Base-by-base conservation (phyloP, 768 basidiomycete species). In the Boletus tylopilopsis region DNA sequence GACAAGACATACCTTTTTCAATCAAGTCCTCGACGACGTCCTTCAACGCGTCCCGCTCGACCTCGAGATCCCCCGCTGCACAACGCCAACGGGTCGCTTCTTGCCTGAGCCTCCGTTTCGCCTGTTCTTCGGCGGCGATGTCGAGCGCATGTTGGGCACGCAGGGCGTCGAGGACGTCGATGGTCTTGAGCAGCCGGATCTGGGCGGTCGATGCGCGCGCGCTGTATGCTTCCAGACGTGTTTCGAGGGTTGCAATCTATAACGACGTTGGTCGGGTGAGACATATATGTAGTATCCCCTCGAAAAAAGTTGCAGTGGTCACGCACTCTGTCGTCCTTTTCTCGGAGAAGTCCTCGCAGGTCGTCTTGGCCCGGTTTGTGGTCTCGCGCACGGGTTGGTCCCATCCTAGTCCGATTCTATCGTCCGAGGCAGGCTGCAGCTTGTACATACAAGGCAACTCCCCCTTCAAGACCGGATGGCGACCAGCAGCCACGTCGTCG, bases 1-100 rank as follows among this genome's bases (percentile, higher is more conserved):
- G 23, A 18, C 41, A 18, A 30, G 23, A 68, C 78, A 34, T 56
- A 84, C 84, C 78, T 79, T 80, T 82, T 62, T 81, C 72, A n/a
- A 81, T 72, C 34, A 85, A 60, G 43, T 73, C 63, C 42, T 72
- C 55, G 2, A 85, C 78, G 6, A 75, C 77, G 36, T 80, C 78
- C 54, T 76, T 71, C 58, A 83, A 57, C 47, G 81, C 77, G 58
- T 83, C 78, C 48, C 64, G 68, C 54, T 84, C 80, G 2, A 61
- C 57, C 61, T 82, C 76, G 6, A 69, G 61, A 2, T 53, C 53
- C 29, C 61, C 66, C 4, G 73, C 66, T 6, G 65, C 42, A 4
- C 57, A 61, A 8, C 58, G 56, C 54, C 72, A 72, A 9, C 68
- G 57, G 32, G 70, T 58, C n/a, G 78, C 55, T 36, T 75, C 71